Percentiles rank a stretch among this genome's conserved stretches.
phyloP scores from a whole-genome alignment of 768 basidiomycete genomes.

The Kwoniella mangroviensis region DNA sequence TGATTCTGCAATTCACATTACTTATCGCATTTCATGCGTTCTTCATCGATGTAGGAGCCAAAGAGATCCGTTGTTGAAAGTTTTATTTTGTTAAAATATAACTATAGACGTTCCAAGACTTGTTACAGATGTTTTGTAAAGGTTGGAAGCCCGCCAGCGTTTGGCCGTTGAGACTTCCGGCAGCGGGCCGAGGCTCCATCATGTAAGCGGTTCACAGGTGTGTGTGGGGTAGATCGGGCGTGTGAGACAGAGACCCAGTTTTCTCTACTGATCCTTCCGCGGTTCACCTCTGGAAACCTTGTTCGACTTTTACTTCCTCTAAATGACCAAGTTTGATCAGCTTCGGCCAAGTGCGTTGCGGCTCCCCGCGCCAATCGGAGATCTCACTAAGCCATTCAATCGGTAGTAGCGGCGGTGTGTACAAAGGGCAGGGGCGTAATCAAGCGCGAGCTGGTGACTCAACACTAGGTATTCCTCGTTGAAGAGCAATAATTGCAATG shows the following conservation, averaged over 20 bases:
- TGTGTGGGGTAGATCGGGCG: slow-evolving; percentile 61
- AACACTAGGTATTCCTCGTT: slow-evolving; percentile 85
- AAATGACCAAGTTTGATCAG: slow-evolving; percentile 79
- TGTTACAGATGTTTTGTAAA: slow-evolving; percentile 35
- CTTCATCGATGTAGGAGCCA: slow-evolving; percentile 79
- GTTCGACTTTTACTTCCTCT: slow-evolving; percentile 76
- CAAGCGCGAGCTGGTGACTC: slow-evolving; percentile 87
- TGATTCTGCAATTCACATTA: slow-evolving; percentile 80
- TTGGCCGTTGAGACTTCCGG: slow-evolving; percentile 5
- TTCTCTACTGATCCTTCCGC: slow-evolving; percentile 71
- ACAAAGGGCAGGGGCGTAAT: slow-evolving; percentile 90
- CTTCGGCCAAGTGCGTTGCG: slow-evolving; percentile 64
- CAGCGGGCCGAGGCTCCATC: neutral
- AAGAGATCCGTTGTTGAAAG: slow-evolving; percentile 73
- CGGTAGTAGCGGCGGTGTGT: slow-evolving; percentile 89
- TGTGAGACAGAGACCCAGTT: slow-evolving; percentile 61
- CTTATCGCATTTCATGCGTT: slow-evolving; percentile 78
- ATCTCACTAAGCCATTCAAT: slow-evolving; percentile 90
- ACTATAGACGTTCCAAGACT: slow-evolving; percentile 46
- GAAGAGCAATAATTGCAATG: slow-evolving; percentile 91
- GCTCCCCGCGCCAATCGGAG: slow-evolving; percentile 73
- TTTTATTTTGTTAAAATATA: slow-evolving; percentile 58
- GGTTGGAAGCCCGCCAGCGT: slow-evolving; percentile 7
- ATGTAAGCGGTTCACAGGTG: slow-evolving; percentile 62
- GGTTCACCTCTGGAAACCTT: slow-evolving; percentile 82